Evolutionary conservation across 2,329 filamentous ascomycete genomes (phyloP).

Genomic region (Didymella pomorum): DNA sequence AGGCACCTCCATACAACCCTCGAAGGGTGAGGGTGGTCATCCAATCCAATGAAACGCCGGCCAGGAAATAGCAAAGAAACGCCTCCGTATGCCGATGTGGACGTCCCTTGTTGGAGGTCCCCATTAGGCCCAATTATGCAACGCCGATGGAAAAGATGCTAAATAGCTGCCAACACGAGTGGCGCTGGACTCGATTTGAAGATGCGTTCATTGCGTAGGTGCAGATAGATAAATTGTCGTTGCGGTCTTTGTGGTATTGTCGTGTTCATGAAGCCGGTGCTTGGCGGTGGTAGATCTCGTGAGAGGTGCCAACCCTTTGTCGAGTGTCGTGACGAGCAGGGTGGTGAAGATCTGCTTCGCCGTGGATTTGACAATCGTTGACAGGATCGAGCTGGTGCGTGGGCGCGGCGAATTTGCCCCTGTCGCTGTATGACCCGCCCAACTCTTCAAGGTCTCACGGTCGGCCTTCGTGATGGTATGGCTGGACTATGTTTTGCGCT

Average conservation of each 20-base stretch:
- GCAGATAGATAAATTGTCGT: neutral
- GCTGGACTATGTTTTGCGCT: constrained; percentile 4
- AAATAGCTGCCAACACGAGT: neutral
- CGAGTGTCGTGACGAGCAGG: neutral
- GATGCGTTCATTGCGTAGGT: constrained; percentile 9
- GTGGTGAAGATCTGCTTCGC: neutral
- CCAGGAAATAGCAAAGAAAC: constrained; percentile 4
- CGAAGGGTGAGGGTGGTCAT: neutral
- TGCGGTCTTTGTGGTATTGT: neutral
- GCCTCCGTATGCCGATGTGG: constrained; percentile 10
- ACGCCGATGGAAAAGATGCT: constrained; percentile 13
- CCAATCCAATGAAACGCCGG: constrained; percentile 8
- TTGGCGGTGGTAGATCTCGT: neutral
- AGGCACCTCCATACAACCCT: constrained; percentile 2
- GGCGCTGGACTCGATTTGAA: constrained; percentile 1
- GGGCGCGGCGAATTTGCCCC: neutral
- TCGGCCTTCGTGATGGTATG: constrained; percentile 11
- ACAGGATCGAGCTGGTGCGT: neutral
- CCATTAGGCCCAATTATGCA: constrained; percentile 15
- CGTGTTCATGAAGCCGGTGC: neutral
- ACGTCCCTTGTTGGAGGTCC: neutral
- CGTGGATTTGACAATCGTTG: neutral
- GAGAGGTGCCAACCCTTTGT: neutral
- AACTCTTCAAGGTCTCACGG: constrained; percentile 2
- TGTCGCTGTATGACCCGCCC: neutral